Conservation (phyloP, 805 yeast species). For the Saturnispora sanitii region DNA sequence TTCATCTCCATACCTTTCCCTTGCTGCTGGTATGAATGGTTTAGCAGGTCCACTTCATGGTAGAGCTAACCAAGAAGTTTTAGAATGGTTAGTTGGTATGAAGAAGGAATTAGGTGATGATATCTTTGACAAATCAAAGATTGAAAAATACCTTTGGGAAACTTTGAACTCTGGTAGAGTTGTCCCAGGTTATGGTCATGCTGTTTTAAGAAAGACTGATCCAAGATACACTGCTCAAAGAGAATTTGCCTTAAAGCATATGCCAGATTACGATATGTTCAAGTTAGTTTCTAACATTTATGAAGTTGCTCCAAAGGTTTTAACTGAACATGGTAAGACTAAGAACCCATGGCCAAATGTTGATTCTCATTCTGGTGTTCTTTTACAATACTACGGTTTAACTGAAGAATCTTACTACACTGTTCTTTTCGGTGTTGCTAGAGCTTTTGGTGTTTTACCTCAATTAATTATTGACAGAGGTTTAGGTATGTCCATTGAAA, state of each 20-base stretch:
- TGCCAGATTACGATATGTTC: conserved; percentile 74
- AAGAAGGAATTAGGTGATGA: conserved; percentile 60
- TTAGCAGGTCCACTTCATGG: conserved; percentile 85
- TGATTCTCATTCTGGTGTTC: conserved; percentile 80
- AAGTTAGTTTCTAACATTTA: conserved; percentile 67
- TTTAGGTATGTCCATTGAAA: conserved; percentile 71
- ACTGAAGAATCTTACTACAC: conserved; percentile 79
- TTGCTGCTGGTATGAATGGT: conserved; percentile 78
- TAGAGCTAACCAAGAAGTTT: conserved; percentile 80
- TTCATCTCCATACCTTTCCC: conserved; percentile 66
- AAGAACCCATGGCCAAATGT: conserved; percentile 93
- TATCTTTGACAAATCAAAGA: conserved; percentile 48
- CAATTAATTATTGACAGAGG: conserved; percentile 82
- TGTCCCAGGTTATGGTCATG: conserved; percentile 85
- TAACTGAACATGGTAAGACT: conserved; percentile 79
- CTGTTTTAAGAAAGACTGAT: conserved; percentile 80
- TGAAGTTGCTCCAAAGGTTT: conserved; percentile 74
- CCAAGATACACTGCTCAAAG: conserved; percentile 83
- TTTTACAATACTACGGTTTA: conserved; percentile 77
- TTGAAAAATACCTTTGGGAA: conserved; percentile 71
- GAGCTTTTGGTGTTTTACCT: conserved; percentile 80
- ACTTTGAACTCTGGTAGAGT: conserved; percentile 75
- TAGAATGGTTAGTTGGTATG: conserved; percentile 70
- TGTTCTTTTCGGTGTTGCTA: conserved; percentile 76
- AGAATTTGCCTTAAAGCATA: conserved; percentile 64